These are phyloP conservation scores for Jamesozyma lodderae DNA, from an alignment of 805 yeast genomes.

Conservation along the genomic window DNA sequence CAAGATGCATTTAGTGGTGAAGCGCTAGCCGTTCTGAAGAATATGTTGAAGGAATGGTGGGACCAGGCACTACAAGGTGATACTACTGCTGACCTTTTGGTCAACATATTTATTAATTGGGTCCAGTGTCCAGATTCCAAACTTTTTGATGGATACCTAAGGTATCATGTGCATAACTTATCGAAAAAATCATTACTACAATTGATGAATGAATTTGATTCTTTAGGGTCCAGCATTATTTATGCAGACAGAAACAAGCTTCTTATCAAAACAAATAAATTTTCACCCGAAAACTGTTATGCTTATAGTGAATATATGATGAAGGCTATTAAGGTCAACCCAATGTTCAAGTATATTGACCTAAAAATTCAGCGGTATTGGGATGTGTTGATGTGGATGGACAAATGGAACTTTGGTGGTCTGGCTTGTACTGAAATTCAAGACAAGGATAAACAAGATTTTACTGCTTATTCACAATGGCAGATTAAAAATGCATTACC, in stretches of 20 bases:
- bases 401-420: conserved; percentile 80
- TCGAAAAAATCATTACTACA: conserved; percentile 77
- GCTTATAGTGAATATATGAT: conserved; percentile 82
- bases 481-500: conserved; percentile 72
- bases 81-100: conserved; percentile 70
- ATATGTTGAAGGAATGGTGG: conserved; percentile 87
- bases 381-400: conserved; percentile 96
- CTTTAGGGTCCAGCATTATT: conserved; percentile 70
- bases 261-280: conserved; percentile 63
- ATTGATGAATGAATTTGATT: conserved; percentile 62
- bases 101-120: conserved; percentile 79
- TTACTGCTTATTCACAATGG: conserved; percentile 55
- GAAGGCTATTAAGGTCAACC: conserved; percentile 68
- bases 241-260: conserved; percentile 74
- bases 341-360: conserved; percentile 76
- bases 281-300: conserved; percentile 75
- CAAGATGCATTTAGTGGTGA: conserved; percentile 76
- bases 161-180: conserved; percentile 80
- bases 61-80: conserved; percentile 68
- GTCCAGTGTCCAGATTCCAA: conserved; percentile 65
- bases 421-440: conserved; percentile 35
- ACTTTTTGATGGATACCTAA: conserved; percentile 68
- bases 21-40: conserved; percentile 60
- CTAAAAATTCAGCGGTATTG: conserved; percentile 67
- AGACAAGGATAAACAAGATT: conserved; percentile 32